Evolutionary conservation across 176 grass and related monocot genomes (phyloP).

Genomic region (Tuctoria greenei): DNA sequence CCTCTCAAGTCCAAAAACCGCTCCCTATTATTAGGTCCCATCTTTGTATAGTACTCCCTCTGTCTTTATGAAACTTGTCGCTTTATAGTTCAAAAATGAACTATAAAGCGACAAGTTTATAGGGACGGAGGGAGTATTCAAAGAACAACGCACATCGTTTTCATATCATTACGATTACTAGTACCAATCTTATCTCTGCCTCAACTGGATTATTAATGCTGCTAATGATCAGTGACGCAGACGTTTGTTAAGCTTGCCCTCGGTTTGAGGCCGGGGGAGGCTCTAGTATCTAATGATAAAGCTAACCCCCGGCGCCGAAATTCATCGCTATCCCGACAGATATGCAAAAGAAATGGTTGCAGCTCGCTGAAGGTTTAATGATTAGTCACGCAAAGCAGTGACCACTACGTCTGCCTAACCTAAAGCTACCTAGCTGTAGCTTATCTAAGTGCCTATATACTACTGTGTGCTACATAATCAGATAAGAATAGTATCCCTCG

Average conservation of each 20-base stretch:
- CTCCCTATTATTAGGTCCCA: too few relatives aligned
- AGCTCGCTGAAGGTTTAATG: slow-evolving; percentile 8
- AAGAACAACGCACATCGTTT: slow-evolving; percentile 11
- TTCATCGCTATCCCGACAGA: background rate
- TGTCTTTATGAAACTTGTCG: too few relatives aligned
- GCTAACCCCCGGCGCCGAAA: background rate
- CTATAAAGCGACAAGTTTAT: too few relatives aligned
- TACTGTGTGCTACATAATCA: too few relatives aligned
- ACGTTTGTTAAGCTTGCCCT: background rate
- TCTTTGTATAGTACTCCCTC: too few relatives aligned
- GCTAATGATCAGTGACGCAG: background rate
- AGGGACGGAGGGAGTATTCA: too few relatives aligned
- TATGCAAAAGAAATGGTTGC: slow-evolving; percentile 16
- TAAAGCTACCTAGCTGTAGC: slow-evolving; percentile 16
- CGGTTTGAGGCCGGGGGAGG: slow-evolving; percentile 6
- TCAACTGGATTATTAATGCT: background rate
- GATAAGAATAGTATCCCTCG: too few relatives aligned
- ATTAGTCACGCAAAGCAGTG: slow-evolving; percentile 3
- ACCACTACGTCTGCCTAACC: slow-evolving; percentile 38
- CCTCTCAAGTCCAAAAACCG: background rate
- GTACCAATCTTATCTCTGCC: background rate
- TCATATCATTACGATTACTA: background rate
- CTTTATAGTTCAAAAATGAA: too few relatives aligned
- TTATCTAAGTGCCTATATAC: too few relatives aligned
- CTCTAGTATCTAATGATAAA: background rate